Evolutionary conservation across 2,329 filamentous ascomycete genomes (phyloP).

Genomic region (Apiospora marii): DNA sequence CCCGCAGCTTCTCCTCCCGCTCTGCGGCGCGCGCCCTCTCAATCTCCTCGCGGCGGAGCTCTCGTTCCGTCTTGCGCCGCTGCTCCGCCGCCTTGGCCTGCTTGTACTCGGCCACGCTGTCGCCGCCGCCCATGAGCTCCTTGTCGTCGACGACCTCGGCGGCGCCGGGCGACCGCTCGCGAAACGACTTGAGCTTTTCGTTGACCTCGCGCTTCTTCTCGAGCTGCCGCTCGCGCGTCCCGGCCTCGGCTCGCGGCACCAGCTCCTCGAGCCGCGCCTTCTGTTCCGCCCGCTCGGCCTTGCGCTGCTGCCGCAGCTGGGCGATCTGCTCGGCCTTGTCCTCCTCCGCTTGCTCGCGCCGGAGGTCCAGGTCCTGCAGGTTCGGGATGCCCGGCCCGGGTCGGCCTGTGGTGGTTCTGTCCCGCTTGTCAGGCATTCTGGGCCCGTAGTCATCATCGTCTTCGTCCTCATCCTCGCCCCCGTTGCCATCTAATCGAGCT

Average conservation of each 20-base stretch:
- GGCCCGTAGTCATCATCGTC: conserved; percentile 65
- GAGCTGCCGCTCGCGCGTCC: conserved; percentile 81
- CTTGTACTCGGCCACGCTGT: conserved; percentile 73
- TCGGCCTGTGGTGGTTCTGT: conserved; percentile 30
- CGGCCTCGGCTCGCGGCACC: conserved; percentile 81
- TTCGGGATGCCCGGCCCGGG: conserved; percentile 72
- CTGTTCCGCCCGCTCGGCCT: conserved; percentile 69
- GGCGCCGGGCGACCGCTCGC: conserved; percentile 67
- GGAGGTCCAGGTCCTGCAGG: conserved; percentile 75
- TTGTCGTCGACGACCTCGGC: conserved; percentile 64
- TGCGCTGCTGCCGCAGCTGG: conserved; percentile 68
- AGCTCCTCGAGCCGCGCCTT: conserved; percentile 82
- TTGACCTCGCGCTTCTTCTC: conserved; percentile 83
- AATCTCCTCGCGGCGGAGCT: conserved; percentile 83
- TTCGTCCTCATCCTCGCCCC: conserved; percentile 44
- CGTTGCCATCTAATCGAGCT: background rate
- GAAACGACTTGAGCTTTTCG: conserved; percentile 76
- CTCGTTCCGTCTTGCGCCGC: conserved; percentile 82
- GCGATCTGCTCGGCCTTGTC: conserved; percentile 55
- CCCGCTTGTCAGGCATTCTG: conserved; percentile 39
- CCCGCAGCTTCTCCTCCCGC: conserved; percentile 76
- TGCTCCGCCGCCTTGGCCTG: conserved; percentile 70
- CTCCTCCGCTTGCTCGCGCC: conserved; percentile 57
- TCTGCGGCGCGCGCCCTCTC: conserved; percentile 78
- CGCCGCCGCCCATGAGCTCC: conserved; percentile 78